Evolutionary conservation across 345 rosid species (phyloP), one percentile per base, ranked within the genome.

Genomic region (Euphorbia lathyris): DNA sequence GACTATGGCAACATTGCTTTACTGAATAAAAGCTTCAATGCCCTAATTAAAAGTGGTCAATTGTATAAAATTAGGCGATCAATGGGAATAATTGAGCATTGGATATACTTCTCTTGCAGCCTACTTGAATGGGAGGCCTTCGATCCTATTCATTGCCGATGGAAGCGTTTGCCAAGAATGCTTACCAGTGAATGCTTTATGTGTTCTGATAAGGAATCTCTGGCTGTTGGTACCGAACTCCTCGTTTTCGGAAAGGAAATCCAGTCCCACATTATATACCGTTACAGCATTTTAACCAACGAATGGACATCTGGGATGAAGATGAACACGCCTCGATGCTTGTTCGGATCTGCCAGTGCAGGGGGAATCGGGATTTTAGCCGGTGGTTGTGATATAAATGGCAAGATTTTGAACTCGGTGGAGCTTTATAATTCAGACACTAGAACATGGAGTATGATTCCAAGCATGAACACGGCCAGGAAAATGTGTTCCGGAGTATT

Each of bases 61-160:
- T 66, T 83, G 16, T 83, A 83, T 45, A 72, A 73, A 72, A 73
- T 77, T 60, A 75, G 86, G 72, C 69, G 76, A 67, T 58, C 47
- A 69, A 64, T 45, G 30, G 82, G 82, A 19, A 57, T 80, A 8
- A 25, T 70, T 13, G 86, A 83, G 58, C 90, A 87, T 53, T 94
- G 98, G 98, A 83, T 90, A 7, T 94, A 89, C 72, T 87, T 91
- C 80, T 88, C 96, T 0, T 87, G 96, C 71, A 76, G 80, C 63
- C 82, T 85, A 59, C 67, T 80, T 14, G 85, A 87, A 67, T 94
- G 98, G 98, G 95, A 86, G 74, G 88, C 88, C 45, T 89, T 84
- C 73, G 97, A 91, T 78, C 96, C 98, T 3, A 58, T 77, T 60
- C 74, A 71, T 40, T 3, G 70, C 29, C 78, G 84, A 34, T 91